Base-by-base conservation (phyloP, 306 rosid species). In the Cucurbita pepo region DNA sequence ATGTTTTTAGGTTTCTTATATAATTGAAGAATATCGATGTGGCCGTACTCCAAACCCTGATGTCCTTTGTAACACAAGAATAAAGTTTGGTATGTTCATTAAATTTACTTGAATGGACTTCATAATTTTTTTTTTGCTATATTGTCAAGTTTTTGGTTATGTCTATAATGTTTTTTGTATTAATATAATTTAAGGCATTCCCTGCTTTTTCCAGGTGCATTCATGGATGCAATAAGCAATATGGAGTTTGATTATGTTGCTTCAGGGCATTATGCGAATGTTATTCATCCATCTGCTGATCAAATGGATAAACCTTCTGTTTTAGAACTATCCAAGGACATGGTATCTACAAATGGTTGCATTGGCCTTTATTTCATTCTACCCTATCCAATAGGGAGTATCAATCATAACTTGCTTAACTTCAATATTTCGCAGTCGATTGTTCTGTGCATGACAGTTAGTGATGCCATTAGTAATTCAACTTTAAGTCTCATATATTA, bases 31-130 rank as follows among this genome's bases (percentile, higher is more conserved):
- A 85, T 90, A 91, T 82, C 87, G 82, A 6, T 82, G 93, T 89
- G 98, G 98, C 48, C 94, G 91, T 50, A 94, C 97, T 58, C 97
- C 98, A 22, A 94, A 94, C 65, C 95, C 98, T 0, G 96, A 94
- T 63, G 86, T 94, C 81, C 97, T 94, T 22, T 94, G 98, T 81
- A 94, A 94, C 86, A 89, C 97, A 57, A 89, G 98, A 84, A 89
- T 90, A 79, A 94, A 94, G 82, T 90, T 94, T 48, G 97, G 98
- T 94, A 88, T 55, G 87, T 73, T 66, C 37, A 53, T 70, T 19
- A 53, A 61, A 57, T 54, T 25, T 47, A 12, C 74, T 48, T 59
- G 37, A 54, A 73, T 25, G 34, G 34, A 30, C 34, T 30, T 30
- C 3, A 30, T 30, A 30, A 30, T 1, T 2, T 3, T 0, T 3